Conservation (phyloP, 192 early-diverging fungal species). For the Geranomyces variabilis region DNA sequence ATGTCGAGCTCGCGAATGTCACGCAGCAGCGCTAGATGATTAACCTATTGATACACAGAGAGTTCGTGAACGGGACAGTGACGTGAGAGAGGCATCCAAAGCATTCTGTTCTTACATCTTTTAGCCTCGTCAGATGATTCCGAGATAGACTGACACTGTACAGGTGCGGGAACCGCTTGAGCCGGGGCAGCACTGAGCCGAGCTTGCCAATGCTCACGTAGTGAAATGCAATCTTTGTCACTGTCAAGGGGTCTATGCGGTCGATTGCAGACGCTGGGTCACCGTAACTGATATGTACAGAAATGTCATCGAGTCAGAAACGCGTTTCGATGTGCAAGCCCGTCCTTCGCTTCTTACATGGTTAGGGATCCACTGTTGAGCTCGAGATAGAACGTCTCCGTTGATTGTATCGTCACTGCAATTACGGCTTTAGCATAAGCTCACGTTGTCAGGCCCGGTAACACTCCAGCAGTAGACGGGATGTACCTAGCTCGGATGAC, state of each 20-base stretch:
- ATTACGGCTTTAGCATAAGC: too few species aligned
- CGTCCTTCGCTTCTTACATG: neutral
- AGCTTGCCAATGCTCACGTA: conserved; percentile 35
- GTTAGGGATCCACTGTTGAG: conserved; percentile 5
- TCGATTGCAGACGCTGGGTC: conserved; percentile 34
- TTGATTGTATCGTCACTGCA: neutral
- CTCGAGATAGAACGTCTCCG: conserved; percentile 6
- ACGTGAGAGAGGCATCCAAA: too few species aligned
- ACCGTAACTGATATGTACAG: conserved; percentile 41
- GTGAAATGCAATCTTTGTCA: conserved; percentile 25
- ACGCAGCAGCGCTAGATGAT: conserved; percentile 22
- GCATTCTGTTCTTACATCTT: conserved; percentile 26
- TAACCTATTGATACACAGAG: too few species aligned
- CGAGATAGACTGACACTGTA: conserved; percentile 26
- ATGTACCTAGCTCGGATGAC: neutral
- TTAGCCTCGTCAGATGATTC: conserved; percentile 39
- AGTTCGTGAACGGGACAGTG: too few species aligned
- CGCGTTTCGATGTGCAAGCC: too few species aligned
- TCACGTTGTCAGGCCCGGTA: too few species aligned
- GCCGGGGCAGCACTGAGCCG: conserved; percentile 5
- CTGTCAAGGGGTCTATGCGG: conserved; percentile 22
- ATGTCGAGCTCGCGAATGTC: conserved; percentile 30
- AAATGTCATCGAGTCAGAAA: too few species aligned
- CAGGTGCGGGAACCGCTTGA: conserved; percentile 33
- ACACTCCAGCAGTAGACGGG: too few species aligned